Evolutionary conservation across 225 moss, liverwort and hornwort genomes (phyloP), one percentile per base, ranked within the genome.

Genomic region (Physcomitrium patens): DNA sequence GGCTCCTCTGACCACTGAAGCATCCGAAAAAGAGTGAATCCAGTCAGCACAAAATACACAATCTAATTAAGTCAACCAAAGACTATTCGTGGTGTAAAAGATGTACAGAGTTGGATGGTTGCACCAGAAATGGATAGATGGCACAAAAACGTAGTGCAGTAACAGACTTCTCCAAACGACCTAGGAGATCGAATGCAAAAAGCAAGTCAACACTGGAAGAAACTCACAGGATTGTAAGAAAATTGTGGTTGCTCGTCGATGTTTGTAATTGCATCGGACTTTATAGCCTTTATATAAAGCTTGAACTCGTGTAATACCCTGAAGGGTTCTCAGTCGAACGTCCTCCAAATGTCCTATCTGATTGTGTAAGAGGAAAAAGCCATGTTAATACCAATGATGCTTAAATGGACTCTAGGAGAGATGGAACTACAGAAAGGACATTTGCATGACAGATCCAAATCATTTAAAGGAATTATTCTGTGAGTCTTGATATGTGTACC

Each of bases 261-360:
- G 83, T 59, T 68, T 86, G 70, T 85, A 95, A 57, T 76, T 65
- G 70, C 85, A 76, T 23, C 92, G 91, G 22, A 89, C 80, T 83
- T 56, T 89, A 76, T 95, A 93, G 49, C 91, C 90, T 76, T 86
- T 87, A 68, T 83, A 99, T 19, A 93, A 69, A 17, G 87, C 93
- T 72, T 99, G 99, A 66, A 99, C 82, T 69, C 79, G 74, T 51
- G 88, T 73, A 26, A 99, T 83, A 44, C 93, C 93, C 80, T 93
- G 91, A 69, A 99, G 85, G 1, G 99, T 99, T 74, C 94, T 95
- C 56, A 90, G 69, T 76, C 99, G 81, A 58, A 93, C 73, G 67
- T 99, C 99, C 84, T 99, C 99, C 83, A 99, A 80, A 72, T 90
- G 91, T 60, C 99, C 99, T 74, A 99, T 99, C 99, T 99, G 99